phyloP scores from a whole-genome alignment of 75 land plant genomes.

The Cupressus sempervirens region DNA sequence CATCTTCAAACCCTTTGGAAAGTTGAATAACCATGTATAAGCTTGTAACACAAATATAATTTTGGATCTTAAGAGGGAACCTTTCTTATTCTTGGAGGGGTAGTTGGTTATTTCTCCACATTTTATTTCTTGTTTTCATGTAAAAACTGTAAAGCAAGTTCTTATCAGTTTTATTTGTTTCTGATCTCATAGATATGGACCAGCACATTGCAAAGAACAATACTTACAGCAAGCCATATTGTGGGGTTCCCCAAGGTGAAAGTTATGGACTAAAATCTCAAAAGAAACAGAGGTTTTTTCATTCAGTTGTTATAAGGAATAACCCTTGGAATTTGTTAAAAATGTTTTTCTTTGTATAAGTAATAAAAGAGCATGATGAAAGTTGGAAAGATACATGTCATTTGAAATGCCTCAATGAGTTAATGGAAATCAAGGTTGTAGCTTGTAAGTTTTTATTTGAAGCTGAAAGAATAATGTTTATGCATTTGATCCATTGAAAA shows the following conservation, averaged over 20 bases:
- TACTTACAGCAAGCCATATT: conserved; percentile 79
- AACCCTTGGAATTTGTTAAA: background rate
- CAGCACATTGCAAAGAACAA: conserved; percentile 91
- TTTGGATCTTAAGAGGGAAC: background rate
- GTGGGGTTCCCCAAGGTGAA: conserved; percentile 92
- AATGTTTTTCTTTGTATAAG: background rate
- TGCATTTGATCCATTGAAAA: background rate
- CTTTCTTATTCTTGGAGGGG: background rate
- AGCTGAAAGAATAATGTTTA: background rate
- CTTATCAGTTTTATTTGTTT: background rate
- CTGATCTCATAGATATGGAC: conserved; percentile 80
- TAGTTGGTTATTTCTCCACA: background rate
- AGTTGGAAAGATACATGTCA: background rate
- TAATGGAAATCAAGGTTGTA: background rate
- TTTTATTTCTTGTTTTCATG: background rate
- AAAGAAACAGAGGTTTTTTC: background rate
- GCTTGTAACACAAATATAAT: background rate
- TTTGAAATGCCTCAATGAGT: background rate
- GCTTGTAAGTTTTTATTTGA: background rate
- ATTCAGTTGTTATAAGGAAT: background rate
- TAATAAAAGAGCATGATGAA: background rate
- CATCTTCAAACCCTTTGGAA: background rate
- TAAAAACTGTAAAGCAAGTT: background rate
- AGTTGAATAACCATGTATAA: background rate
- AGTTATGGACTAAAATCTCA: background rate